Evolutionary conservation across 1,284 basidiomycete genomes (phyloP), one percentile per base, ranked within the genome.

Genomic region (Volvariella surrecta): DNA sequence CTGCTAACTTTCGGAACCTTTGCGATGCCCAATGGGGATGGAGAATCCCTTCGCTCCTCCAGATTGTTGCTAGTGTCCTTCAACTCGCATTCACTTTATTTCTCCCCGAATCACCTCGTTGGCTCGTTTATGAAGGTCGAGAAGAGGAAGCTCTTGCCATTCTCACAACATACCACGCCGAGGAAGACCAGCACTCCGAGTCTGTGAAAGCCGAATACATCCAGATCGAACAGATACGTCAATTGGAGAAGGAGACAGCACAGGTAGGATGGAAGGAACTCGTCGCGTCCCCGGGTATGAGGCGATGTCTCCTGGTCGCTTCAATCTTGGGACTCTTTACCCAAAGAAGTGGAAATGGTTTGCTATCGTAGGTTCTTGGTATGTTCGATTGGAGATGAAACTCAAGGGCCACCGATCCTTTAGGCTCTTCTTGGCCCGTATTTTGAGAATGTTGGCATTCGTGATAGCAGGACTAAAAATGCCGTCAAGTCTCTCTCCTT

Each of bases 11-110:
- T 73, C 19, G 65, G 68, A 4, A 76, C 74, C 2, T 75, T 73
- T 57, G 45, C 56, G 1, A 72, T 75, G 59, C 45, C 48, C 1
- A 68, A 52, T 76, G 75, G 71, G 69, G 67, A 0, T 77, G 75
- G 75, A 60, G 75, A 24, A 70, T 75, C 22, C 74, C 75, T 0
- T 73, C 71, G 2, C 53, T 78, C 15, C 62, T 81, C 3, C 79
- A 82, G 55, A 56, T 68, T 37, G 48, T 69, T 0, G 74, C 77
- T 0, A 71, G 70, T 37, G 30, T 60, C 21, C 50, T 76, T 18
- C 74, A 75, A 49, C 53, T 79, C 17, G 46, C 48, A 8, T 73
- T 72, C 51, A 59, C 73, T 39, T 67, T 53, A 16, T 45, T 50
- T 34, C 54, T 61, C 19, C 58, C 58, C 3, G 57, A 60, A 42